Evolutionary conservation across 179 eudicot species (phyloP), one percentile per base, ranked within the genome.

Genomic region (Sideroxylon spinosum): DNA sequence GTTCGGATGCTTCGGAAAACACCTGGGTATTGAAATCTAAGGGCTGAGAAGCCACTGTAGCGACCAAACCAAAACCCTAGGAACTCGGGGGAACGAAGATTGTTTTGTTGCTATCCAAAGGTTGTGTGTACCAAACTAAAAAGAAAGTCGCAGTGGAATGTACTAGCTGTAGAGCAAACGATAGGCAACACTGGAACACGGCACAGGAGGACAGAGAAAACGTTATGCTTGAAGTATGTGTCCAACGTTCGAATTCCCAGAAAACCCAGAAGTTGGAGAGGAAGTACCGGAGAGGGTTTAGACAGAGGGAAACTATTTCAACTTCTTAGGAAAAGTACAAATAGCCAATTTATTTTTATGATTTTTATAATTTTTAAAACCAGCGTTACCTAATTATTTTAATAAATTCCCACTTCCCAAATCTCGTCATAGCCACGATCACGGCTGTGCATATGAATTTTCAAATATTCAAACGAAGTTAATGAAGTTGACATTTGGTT

Each of bases 161-260:
- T 37, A 73, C 22, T 73, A 53, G 37, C 53, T 53, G 62, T 55
- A 7, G 48, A 48, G 74, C 22, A n/a, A n/a, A 56, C 29, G 50
- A 52, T 52, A 26, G 23, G 53, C 62, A 53, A 46, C 53, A 72
- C 13, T 37, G 44, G 44, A 71, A 52, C 75, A 49, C 57, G 14
- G 29, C 22, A 1, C 44, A 49, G 20, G 14, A 6, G n/a, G 59
- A 71, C 37, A 52, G 74, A 71, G 74, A 49, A 49, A 32, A 71
- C 74, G 74, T 71, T 68, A 20, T 37, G 55, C n/a, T 23, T 13
- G 14, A 14, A 49, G 44, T 49, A 28, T 14, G 52, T 11, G 55
- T 59, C n/a, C n/a, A 71, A 71, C 75, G 75, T 71, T 53, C 75
- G 75, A 71, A 52, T 53, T 71, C 12, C 23, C 46, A 53, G 75